These are phyloP conservation scores for Euphorbia tirucalli DNA, from an alignment of 345 rosid species.

Conservation along the genomic window DNA sequence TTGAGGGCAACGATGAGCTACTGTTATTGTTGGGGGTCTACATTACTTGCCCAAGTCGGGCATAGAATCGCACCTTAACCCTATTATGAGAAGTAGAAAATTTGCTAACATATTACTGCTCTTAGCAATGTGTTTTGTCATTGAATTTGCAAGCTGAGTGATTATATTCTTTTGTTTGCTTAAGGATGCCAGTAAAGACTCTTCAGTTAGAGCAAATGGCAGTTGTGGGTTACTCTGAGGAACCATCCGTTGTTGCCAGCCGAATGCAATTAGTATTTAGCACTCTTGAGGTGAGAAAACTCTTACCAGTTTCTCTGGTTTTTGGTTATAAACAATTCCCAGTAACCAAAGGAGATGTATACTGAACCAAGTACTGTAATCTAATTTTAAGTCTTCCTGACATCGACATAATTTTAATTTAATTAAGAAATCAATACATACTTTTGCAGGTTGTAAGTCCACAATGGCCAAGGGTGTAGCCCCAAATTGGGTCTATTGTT, in stretches of 20 bases:
- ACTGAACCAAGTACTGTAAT: too few relatives aligned
- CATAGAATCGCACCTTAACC: too few relatives aligned
- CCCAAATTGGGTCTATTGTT: neutral
- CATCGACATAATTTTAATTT: too few relatives aligned
- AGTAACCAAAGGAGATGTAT: too few relatives aligned
- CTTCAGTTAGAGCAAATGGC: conserved; percentile 97
- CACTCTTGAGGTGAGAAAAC: conserved; percentile 74
- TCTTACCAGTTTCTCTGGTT: neutral
- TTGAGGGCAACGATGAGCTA: too few relatives aligned
- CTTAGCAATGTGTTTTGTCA: too few relatives aligned
- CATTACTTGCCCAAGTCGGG: too few relatives aligned
- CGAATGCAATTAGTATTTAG: conserved; percentile 80
- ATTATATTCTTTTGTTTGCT: conserved; percentile 3
- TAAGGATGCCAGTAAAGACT: conserved; percentile 93
- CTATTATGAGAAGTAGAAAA: too few relatives aligned
- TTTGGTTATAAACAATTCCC: too few relatives aligned
- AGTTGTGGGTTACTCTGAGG: conserved; percentile 68
- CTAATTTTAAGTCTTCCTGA: too few relatives aligned
- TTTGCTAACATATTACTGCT: too few relatives aligned
- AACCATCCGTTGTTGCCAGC: conserved; percentile 87
- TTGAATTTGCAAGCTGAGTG: neutral
- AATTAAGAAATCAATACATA: neutral
- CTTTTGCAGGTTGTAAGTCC: conserved; percentile 83
- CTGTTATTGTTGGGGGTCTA: too few relatives aligned
- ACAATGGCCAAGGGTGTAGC: conserved; percentile 80